Conservation (phyloP, 306 rosid species). For the Trichosanthes cucumerina region DNA sequence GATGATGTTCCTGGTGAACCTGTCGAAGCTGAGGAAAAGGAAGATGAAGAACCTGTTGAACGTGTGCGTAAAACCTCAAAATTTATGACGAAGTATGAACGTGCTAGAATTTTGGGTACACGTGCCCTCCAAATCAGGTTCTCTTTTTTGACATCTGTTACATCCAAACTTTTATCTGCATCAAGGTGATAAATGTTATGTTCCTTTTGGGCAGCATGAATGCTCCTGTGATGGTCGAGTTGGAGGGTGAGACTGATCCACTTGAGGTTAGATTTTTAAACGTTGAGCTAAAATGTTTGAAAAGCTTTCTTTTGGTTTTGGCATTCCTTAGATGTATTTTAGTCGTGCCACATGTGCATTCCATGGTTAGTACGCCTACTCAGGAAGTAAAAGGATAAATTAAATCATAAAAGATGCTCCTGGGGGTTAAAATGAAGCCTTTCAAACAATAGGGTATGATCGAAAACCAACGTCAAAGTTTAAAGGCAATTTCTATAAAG, state of each 20-base stretch:
- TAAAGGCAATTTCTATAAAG: neutral
- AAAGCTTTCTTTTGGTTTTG: neutral
- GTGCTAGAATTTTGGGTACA: constrained; percentile 87
- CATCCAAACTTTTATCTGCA: neutral
- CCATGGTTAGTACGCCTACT: neutral
- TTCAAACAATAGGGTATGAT: neutral
- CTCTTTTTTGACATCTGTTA: neutral
- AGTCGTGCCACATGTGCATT: neutral
- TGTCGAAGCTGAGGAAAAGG: constrained; percentile 52
- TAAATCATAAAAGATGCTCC: neutral
- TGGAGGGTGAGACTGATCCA: constrained; percentile 94
- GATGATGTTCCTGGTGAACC: constrained; percentile 54
- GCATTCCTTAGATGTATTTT: neutral
- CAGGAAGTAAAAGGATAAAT: neutral
- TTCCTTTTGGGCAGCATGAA: constrained; percentile 61
- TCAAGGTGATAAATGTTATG: neutral
- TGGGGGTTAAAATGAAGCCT: neutral
- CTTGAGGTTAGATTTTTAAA: constrained; percentile 50
- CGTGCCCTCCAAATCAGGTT: constrained; percentile 97
- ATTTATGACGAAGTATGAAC: constrained; percentile 89
- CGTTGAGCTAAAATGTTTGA: neutral
- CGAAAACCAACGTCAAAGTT: neutral
- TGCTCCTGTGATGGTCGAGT: constrained; percentile 95
- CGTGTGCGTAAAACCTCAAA: constrained; percentile 74
- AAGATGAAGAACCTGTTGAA: constrained; percentile 28